Conservation (phyloP, 2,329 filamentous ascomycete species). For the Rhynchosporium secalis region DNA sequence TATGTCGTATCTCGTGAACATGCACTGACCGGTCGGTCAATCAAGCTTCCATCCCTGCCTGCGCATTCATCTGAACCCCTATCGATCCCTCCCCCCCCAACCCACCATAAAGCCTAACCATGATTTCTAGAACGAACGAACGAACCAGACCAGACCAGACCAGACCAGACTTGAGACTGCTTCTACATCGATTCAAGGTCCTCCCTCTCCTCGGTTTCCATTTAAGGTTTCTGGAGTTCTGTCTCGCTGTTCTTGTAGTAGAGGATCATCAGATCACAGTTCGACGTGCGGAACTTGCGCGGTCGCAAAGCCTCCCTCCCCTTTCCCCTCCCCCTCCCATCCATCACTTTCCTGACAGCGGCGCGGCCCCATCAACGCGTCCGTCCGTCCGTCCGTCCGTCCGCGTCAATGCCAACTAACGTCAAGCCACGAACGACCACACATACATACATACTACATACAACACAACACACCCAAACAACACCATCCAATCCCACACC, state of each 20-base stretch:
- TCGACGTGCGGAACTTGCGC: too few relatives aligned
- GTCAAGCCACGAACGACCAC: too few relatives aligned
- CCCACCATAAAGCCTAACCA: slow-evolving; percentile 1
- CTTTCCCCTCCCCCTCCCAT: not conserved
- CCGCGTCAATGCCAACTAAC: too few relatives aligned
- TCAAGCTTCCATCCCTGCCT: slow-evolving; percentile 7
- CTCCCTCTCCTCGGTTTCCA: not conserved
- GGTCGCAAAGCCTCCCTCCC: not conserved
- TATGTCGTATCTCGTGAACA: too few relatives aligned
- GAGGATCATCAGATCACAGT: too few relatives aligned
- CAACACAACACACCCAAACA: too few relatives aligned
- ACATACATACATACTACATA: too few relatives aligned
- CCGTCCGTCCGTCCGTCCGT: too few relatives aligned
- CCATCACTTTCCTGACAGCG: not conserved
- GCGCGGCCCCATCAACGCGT: too few relatives aligned
- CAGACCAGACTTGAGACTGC: not conserved
- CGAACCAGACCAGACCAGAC: not conserved
- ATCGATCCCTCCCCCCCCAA: not conserved
- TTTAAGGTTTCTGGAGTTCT: too few relatives aligned
- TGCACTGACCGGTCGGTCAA: not conserved
- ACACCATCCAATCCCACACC: too few relatives aligned
- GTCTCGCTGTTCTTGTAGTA: too few relatives aligned
- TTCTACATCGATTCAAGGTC: not conserved
- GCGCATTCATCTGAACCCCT: not conserved
- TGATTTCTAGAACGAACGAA: not conserved